Base-by-base conservation (phyloP, 2,329 filamentous ascomycete genomes). In the Chrysoporthe deuterocubensis region DNA sequence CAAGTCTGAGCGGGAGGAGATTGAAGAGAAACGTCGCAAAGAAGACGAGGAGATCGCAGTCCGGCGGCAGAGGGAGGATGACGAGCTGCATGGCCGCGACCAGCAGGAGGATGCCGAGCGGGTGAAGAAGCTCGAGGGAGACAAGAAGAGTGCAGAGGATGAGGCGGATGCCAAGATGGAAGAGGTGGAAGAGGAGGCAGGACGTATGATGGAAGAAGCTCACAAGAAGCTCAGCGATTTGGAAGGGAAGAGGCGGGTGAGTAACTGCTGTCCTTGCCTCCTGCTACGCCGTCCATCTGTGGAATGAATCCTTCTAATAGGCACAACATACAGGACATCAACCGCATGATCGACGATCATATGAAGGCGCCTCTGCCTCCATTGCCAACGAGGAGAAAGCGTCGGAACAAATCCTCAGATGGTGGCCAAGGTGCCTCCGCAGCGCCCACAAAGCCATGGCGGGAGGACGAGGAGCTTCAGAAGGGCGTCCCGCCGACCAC, bases 41-140 rank as follows among this genome's bases (percentile, higher is more conserved):
- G 81, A 82, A 66, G 81, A 82, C 60, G 81, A 82, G 52, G 80
- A 82, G 70, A 74, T 77, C 8, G 78, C 77, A 11, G 75, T 77
- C 11, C 72, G 74, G 21, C 74, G 81, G 4, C 74, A 72, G 11
- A 69, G 71, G 11, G 80, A 83, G 61, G 81, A 83, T 42, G 76
- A 79, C 34, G 75, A 77, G 44, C 68, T 79, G 3, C 71, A 72
- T 6, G 72, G 71, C 18, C 72, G 69, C 43, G 72, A 73, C 1
- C 68, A 67, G 4, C 68, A 71, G 0, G 76, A 81, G 43, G 80
- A 82, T 63, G 70, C 69, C 11, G 74, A 75, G 32, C 74, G 76
- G 16, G 71, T 74, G 44, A 65, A 65, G 16, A 77, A 74, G 65
- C 71, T 79, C 1, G 73, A 77, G 40, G 71, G 68, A 14, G 75